phyloP scores from a whole-genome alignment of 2,329 filamentous ascomycete genomes.

The Colletotrichum kahawae region DNA sequence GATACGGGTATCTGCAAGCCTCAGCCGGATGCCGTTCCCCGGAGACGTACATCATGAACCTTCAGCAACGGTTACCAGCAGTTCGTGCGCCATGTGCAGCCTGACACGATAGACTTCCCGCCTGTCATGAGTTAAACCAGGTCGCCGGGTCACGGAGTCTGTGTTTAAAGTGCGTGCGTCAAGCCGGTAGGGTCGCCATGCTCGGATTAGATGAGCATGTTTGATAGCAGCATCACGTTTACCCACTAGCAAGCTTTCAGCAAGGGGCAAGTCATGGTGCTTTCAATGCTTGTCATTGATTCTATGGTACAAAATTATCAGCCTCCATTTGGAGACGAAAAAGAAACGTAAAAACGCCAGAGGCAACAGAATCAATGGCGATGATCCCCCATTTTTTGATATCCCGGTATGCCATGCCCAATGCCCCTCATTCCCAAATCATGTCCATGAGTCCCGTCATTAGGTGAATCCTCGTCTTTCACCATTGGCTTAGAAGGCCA shows the following conservation, averaged over 20 bases:
- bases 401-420: not conserved
- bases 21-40: not conserved
- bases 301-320: slow-evolving; percentile 1
- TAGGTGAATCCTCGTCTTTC: not conserved
- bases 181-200: accelerated
- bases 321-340: not conserved
- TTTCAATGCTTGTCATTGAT: not conserved
- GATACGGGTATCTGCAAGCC: not conserved
- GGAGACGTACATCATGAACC: not conserved
- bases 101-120: not conserved
- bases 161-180: not conserved
- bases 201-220: accelerated
- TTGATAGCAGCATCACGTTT: not conserved
- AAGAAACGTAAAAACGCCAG: not conserved
- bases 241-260: not conserved
- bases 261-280: accelerated
- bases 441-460: not conserved
- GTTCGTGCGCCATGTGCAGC: not conserved
- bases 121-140: not conserved
- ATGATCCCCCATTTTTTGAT: not conserved
- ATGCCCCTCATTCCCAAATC: not conserved
- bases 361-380: not conserved
- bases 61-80: not conserved
- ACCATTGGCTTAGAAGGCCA: not conserved
- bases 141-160: not conserved